Base-by-base conservation (phyloP, 148 eudicot genomes). In the Persicaria maculosa region DNA sequence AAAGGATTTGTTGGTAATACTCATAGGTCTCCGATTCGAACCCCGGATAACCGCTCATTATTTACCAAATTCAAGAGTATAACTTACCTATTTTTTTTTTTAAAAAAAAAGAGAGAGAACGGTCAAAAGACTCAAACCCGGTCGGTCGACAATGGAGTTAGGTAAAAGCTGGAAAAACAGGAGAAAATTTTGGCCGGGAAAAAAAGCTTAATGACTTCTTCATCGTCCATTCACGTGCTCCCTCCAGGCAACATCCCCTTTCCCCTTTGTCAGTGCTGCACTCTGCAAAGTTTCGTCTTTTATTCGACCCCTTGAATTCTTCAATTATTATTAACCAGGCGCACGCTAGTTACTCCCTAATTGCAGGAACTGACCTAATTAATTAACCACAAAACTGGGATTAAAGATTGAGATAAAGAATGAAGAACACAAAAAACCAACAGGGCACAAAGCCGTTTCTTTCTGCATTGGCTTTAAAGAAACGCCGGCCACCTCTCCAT, bases 391-490 rank as follows among this genome's bases (percentile, higher is more conserved):
- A 9, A 3, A 3, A 31, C 1, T 62, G 4, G 15, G 62, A 57
- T 9, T 12, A 48, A 48, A 0, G 7, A 6, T 7, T 64, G 69
- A 64, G 69, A 64, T 64, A 40, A 40, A 36, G 15, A 14, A 40
- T n/a, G n/a, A n/a, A n/a, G 15, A 43, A 1, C 70, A 65, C 6
- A 31, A 1, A 31, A 31, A 15, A 10, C 7, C 7, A 65, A 65
- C 9, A 65, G 70, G 70, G 70, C 70, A 65, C 47, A 36, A 31
- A 75, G 79, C 75, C 74, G 76, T 59, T 72, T 76, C 74, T 75
- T 81, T 67, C 47, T 45, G 61, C 67, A 69, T 70, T 82, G 76
- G 74, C 77, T 79, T 70, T 67, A 31, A 31, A 65, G 70, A 65
- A 40, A 65, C 70, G 70, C 70, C 47, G 70, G 70, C 70, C 70